These are phyloP conservation scores for Prunus padus DNA, from an alignment of 306 rosid species.

Conservation along the genomic window DNA sequence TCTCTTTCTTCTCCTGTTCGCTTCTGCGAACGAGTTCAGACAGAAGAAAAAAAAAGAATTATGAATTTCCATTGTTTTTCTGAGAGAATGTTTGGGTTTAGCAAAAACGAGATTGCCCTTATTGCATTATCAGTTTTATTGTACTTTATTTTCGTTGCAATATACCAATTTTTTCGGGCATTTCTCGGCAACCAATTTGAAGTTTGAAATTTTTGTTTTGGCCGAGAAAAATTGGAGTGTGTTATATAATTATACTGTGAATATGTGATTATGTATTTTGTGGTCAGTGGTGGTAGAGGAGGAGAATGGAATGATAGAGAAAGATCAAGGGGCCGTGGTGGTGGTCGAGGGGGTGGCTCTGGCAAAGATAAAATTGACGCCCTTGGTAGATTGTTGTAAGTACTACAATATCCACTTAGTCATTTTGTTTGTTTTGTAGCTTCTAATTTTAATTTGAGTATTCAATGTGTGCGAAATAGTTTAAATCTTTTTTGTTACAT, in stretches of 20 bases:
- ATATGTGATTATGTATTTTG: background rate
- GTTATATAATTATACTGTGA: background rate
- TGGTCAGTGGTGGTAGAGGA: constrained; percentile 51
- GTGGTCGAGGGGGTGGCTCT: constrained; percentile 35
- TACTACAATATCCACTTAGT: constrained; percentile 8
- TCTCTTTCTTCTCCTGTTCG: background rate
- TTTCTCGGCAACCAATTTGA: background rate
- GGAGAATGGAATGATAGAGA: constrained; percentile 47
- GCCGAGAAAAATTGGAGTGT: background rate
- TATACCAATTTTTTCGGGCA: background rate
- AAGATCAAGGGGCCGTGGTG: constrained; percentile 44
- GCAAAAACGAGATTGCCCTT: too few relatives aligned
- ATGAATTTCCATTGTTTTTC: background rate
- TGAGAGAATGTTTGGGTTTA: background rate
- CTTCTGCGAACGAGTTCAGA: background rate
- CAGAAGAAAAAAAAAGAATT: background rate
- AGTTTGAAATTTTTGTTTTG: background rate
- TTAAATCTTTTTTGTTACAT: background rate
- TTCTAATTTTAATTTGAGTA: background rate
- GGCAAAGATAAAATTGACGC: constrained; percentile 87
- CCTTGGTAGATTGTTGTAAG: constrained; percentile 95
- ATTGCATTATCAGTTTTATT: background rate
- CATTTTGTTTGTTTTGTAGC: background rate
- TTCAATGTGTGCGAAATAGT: background rate
- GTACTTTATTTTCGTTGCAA: background rate